Base-by-base conservation (phyloP, 1,284 basidiomycete genomes). In the Puccinia polysora region DNA sequence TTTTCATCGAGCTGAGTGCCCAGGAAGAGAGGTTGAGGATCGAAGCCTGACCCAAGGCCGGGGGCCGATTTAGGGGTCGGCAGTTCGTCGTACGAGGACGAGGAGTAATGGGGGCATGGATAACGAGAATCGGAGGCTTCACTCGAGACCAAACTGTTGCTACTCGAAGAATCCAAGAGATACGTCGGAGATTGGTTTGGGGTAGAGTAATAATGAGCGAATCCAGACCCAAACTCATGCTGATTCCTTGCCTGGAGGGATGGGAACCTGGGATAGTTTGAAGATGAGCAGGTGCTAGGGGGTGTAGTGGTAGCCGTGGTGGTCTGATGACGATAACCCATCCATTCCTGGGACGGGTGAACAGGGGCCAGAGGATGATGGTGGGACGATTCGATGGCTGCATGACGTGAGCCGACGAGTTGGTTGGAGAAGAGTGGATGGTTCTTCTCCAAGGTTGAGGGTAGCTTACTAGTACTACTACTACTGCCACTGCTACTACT, bases 181-280 rank as follows among this genome's bases (percentile, higher is more conserved):
- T 68, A 68, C 38, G 52, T 68, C 2, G 65, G 65, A 5, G 65
- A 68, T 32, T 68, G 65, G 28, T n/a, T 68, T 14, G 65, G 65
- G 8, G 65, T 68, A 10, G 53, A 56, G 25, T 68, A 68, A 43
- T 58, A 68, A 45, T 68, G 50, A 10, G 28, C 10, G 10, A 64
- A 34, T 4, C 23, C 53, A 20, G 34, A 36, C 32, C 50, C 52
- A 28, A 45, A 36, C 28, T 38, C 34, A 30, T 56, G n/a, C 2
- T 30, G 52, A 56, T 55, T 53, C 36, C 52, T 53, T 40, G n/a
- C n/a, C n/a, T 67, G 64, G 14, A 28, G 38, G 30, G n/a, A 43
- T 25, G 40, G 50, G 56, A 67, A 12, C 45, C 38, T 50, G 18
- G 47, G 36, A 47, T n/a, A n/a, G n/a, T 47, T 49, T 12, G 40